Evolutionary conservation across 768 basidiomycete species (phyloP).

Genomic region (Strobilomyces echinocephalus): DNA sequence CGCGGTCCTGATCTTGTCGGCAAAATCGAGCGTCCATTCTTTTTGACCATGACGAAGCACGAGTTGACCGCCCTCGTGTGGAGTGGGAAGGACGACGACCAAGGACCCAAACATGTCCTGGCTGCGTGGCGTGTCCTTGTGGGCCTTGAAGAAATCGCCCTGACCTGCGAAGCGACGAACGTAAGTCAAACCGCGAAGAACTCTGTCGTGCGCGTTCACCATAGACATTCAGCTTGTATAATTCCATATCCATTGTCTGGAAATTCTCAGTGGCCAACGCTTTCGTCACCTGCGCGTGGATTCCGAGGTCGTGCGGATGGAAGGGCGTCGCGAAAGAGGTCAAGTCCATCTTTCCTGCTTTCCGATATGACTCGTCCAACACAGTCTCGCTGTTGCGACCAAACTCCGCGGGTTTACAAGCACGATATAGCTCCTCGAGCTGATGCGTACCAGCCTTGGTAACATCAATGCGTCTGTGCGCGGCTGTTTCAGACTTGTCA

Average conservation of each 20-base stretch:
- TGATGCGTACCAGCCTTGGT: neutral
- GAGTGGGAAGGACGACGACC: conserved; percentile 45
- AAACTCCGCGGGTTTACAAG: conserved; percentile 8
- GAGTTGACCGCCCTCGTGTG: conserved; percentile 13
- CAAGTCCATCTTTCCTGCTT: conserved; percentile 43
- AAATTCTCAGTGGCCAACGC: neutral
- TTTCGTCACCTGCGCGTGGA: neutral
- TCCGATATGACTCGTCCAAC: conserved; percentile 27
- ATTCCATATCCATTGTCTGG: no score
- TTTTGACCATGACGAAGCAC: conserved; percentile 3
- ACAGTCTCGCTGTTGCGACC: conserved; percentile 1
- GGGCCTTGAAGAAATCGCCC: conserved; percentile 10
- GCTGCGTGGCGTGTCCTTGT: conserved; percentile 32
- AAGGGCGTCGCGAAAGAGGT: conserved; percentile 27
- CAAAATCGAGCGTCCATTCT: conserved; percentile 5
- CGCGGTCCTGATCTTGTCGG: neutral
- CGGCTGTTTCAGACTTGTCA: no score
- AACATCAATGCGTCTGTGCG: no score
- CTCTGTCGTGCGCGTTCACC: conserved; percentile 2
- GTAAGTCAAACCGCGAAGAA: no score
- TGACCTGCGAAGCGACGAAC: no score
- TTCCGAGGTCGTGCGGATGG: neutral
- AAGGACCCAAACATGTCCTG: conserved; percentile 48
- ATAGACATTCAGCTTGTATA: no score
- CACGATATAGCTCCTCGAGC: neutral